Percentiles rank a stretch among this genome's conserved stretches.
These are phyloP conservation scores for Pelargonium myrrhifolium DNA, from an alignment of 441 rosid species.

Conservation along the genomic window DNA sequence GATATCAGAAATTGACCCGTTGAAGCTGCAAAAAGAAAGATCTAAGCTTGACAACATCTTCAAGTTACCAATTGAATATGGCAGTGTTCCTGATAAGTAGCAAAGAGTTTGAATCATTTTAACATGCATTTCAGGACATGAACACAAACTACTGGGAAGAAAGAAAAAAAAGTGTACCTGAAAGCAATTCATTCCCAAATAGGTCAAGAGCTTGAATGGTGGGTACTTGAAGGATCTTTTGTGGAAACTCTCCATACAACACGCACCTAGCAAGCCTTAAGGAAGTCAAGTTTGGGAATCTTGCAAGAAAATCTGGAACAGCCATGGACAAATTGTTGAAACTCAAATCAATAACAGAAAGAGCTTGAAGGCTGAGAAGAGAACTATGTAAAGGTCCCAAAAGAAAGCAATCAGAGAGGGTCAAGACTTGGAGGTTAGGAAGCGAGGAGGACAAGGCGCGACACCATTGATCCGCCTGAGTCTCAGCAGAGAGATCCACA, in stretches of 20 bases:
- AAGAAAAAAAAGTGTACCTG: not conserved
- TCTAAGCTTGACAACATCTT: too few species aligned
- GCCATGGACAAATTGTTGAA: not conserved
- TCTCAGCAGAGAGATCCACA: not conserved
- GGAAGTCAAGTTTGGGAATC: not conserved
- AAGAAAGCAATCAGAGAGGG: not conserved
- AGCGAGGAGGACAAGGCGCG: not conserved
- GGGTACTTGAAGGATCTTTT: not conserved
- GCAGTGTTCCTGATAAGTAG: too few species aligned
- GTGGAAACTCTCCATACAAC: not conserved
- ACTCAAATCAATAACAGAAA: not conserved
- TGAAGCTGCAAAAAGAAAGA: too few species aligned
- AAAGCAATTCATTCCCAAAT: not conserved
- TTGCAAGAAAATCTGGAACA: not conserved
- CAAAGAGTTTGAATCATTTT: too few species aligned
- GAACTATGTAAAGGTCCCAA: not conserved
- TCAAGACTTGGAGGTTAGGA: not conserved
- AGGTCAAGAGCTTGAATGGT: not conserved
- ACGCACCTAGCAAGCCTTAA: not conserved
- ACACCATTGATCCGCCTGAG: not conserved
- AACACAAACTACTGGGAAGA: too few species aligned
- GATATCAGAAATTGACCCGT: too few species aligned
- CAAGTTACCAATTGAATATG: too few species aligned
- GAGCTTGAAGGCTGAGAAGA: not conserved
- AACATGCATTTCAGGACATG: too few species aligned